Base-by-base conservation (phyloP, 2,329 filamentous ascomycete species). In the Fusarium paranaense region DNA sequence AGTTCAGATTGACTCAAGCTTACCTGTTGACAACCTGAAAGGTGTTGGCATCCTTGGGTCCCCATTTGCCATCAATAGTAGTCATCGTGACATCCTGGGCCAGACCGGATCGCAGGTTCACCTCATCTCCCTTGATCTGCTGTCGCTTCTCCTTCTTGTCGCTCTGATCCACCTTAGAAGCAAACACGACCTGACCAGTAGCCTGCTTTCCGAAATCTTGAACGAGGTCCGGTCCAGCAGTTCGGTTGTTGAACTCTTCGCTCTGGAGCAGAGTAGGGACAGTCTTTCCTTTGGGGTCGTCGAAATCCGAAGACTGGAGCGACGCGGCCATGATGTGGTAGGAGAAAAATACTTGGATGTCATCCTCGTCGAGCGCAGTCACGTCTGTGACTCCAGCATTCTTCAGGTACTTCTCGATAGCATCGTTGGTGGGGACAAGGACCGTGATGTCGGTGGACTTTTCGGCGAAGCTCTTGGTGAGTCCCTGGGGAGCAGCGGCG, bases 1-100 rank as follows among this genome's bases (percentile, higher is more conserved):
- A 22, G 20, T 37, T 1, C 2, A 14, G 0, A 1, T 0, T 16
- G n/a, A 3, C 0, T 30, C 0, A 2, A 3, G 10, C 70, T 63
- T 4, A 78, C 76, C 61, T 74, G 16, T 78, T 59, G 3, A 78
- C 65, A 5, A 73, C 32, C 25, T 78, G 76, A 9, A 76, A 78
- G 0, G 64, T 62, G 50, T 73, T 78, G 18, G 47, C 54, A 1
- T 72, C 63, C 14, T 74, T 73, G 0, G 68, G 5, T 1, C 76
- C 76, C 76, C 76, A 78, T 3, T 40, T 38, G 2, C 73, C 76
- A 68, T 78, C 76, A 1, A 78, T 42, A 2, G 70, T 67, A 6
- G 72, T 75, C 75, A 78, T 76, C 25, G 62, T 45, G 5, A 70
- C 64, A n/a, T 78, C 66, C 10, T 78, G 64, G 4, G 65, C 73